Evolutionary conservation across 495 filamentous ascomycete genomes (phyloP).

Genomic region (Talaromyces stipitatus): DNA sequence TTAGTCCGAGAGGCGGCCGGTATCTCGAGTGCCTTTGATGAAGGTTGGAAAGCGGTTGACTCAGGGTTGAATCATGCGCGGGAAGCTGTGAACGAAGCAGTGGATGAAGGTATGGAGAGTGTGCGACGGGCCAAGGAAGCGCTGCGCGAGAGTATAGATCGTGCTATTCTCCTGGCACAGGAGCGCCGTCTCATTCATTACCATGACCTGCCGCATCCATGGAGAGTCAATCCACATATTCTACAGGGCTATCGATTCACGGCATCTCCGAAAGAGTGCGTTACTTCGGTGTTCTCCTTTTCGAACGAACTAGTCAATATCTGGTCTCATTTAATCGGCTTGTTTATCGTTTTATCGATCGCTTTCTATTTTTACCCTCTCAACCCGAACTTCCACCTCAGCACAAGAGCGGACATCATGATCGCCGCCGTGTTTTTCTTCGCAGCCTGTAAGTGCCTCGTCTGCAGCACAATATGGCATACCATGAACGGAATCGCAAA

Average conservation of each 20-base stretch:
- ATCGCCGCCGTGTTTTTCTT: constrained; percentile 95
- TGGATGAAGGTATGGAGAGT: constrained; percentile 78
- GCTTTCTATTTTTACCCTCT: constrained; percentile 96
- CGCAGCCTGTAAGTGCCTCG: constrained; percentile 89
- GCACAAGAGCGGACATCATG: constrained; percentile 77
- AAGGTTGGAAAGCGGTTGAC: constrained; percentile 65
- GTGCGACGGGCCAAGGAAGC: constrained; percentile 69
- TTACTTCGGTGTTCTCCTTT: constrained; percentile 71
- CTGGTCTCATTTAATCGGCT: constrained; percentile 87
- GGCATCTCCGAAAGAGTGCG: constrained; percentile 77
- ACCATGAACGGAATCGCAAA: constrained; percentile 95
- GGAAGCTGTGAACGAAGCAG: constrained; percentile 67
- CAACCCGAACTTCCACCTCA: constrained; percentile 74
- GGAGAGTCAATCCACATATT: constrained; percentile 94
- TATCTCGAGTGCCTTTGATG: constrained; percentile 54
- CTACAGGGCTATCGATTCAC: constrained; percentile 85
- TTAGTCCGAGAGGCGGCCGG: constrained; percentile 55
- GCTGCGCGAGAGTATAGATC: constrained; percentile 71
- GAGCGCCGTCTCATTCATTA: constrained; percentile 81
- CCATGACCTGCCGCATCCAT: constrained; percentile 83
- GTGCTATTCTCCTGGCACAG: constrained; percentile 67
- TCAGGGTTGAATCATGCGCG: constrained; percentile 65
- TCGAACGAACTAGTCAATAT: constrained; percentile 97
- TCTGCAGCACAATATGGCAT: constrained; percentile 96
- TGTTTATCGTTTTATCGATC: constrained; percentile 77